These are phyloP conservation scores for Lactarius quietus DNA, from an alignment of 768 basidiomycete genomes.

Conservation along the genomic window DNA sequence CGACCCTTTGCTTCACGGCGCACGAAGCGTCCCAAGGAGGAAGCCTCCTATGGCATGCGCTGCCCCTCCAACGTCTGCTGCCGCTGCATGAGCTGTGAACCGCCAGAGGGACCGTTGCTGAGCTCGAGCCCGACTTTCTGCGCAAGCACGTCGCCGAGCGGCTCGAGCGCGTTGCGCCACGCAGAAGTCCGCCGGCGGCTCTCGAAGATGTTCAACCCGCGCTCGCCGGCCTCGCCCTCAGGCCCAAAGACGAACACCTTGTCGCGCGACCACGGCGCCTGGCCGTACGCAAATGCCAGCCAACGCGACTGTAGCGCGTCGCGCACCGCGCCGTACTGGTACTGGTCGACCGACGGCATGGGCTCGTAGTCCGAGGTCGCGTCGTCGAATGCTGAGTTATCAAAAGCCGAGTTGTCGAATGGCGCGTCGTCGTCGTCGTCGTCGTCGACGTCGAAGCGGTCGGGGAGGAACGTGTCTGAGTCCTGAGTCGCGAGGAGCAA, in stretches of 20 bases:
- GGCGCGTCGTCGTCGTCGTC: constrained; percentile 38
- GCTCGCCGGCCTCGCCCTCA: constrained; percentile 76
- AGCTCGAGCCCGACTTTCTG: constrained; percentile 75
- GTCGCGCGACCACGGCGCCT: constrained; percentile 65
- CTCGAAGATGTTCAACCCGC: constrained; percentile 60
- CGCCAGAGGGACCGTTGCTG: constrained; percentile 57
- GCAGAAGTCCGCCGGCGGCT: constrained; percentile 53
- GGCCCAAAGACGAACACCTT: constrained; percentile 79
- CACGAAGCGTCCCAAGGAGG: background rate
- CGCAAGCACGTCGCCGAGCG: constrained; percentile 60
- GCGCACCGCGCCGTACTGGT: constrained; percentile 61
- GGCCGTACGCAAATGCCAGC: constrained; percentile 72
- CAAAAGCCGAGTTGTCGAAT: constrained; percentile 31
- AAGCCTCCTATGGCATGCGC: background rate
- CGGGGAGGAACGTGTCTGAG: constrained; percentile 33
- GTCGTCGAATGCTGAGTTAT: constrained; percentile 26
- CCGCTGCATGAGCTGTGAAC: constrained; percentile 5
- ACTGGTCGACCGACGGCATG: constrained; percentile 58
- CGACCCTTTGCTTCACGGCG: background rate
- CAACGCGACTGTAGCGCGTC: constrained; percentile 71
- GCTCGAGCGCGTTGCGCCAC: constrained; percentile 66
- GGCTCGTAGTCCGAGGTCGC: constrained; percentile 44
- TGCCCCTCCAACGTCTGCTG: background rate
- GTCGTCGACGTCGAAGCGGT: constrained; percentile 30
- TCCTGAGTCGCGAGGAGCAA: constrained; percentile 28